Percentiles rank a stretch among this genome's conserved stretches.
These are phyloP conservation scores for Xylariaceae sp. DNA, from an alignment of 2,329 filamentous ascomycete genomes.

Conservation along the genomic window DNA sequence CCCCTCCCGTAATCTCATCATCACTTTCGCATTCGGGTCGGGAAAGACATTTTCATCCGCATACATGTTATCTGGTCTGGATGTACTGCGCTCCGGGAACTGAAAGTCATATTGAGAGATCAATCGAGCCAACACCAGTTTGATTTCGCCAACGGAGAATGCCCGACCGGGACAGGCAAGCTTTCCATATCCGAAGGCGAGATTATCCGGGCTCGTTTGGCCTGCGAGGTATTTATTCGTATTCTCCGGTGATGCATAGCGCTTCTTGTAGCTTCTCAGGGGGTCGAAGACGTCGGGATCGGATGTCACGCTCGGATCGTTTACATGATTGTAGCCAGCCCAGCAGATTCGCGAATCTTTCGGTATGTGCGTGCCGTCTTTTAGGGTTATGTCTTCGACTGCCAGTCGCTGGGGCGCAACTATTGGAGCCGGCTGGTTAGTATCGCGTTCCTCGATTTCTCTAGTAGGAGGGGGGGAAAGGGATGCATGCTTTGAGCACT, in stretches of 20 bases:
- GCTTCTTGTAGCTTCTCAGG: slow-evolving; percentile 14
- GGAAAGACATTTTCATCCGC: slow-evolving; percentile 13
- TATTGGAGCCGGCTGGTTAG: neutral
- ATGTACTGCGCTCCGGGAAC: neutral
- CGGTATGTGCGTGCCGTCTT: slow-evolving; percentile 20
- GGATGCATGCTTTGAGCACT: no score
- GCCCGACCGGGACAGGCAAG: slow-evolving; percentile 14
- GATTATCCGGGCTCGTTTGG: slow-evolving; percentile 7
- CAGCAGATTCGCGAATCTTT: slow-evolving; percentile 8
- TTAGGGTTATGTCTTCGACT: slow-evolving; percentile 8
- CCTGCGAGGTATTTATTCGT: slow-evolving; percentile 8
- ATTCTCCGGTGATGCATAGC: slow-evolving; percentile 7
- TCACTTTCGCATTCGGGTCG: slow-evolving; percentile 5
- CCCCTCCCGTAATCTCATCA: slow-evolving; percentile 4
- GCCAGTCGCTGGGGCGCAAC: slow-evolving; percentile 14
- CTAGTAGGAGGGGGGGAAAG: no score
- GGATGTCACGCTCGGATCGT: slow-evolving; percentile 11
- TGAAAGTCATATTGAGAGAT: slow-evolving; percentile 5
- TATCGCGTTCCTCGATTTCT: neutral
- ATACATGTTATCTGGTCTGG: neutral
- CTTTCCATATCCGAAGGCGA: slow-evolving; percentile 17
- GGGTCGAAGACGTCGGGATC: slow-evolving; percentile 16
- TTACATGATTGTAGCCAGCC: slow-evolving; percentile 6
- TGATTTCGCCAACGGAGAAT: slow-evolving; percentile 14
- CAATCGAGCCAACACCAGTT: slow-evolving; percentile 12